phyloP scores from a whole-genome alignment of 202 grass and related monocot species.

The Elaeis oleifera region DNA sequence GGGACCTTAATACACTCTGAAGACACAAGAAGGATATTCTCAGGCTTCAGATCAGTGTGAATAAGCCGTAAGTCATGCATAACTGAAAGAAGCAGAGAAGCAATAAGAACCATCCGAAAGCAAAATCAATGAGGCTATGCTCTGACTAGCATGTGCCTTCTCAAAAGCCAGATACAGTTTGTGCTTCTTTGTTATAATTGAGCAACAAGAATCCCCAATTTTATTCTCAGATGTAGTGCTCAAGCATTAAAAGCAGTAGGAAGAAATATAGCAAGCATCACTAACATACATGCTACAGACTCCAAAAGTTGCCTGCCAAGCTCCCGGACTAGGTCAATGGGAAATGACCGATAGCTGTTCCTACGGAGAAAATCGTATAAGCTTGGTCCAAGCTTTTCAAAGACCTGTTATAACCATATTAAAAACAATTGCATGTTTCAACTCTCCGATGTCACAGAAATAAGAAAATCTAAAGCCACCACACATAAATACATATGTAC shows the following conservation, averaged over 20 bases:
- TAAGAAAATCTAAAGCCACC: constrained; percentile 12
- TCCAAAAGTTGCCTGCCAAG: constrained; percentile 99
- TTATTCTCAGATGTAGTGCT: no score
- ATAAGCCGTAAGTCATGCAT: constrained; percentile 99
- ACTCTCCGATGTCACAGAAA: constrained; percentile 11
- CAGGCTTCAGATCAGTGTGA: constrained; percentile 97
- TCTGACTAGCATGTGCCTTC: no score
- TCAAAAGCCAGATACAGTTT: no score
- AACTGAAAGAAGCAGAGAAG: constrained; percentile 41
- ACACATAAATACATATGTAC: constrained; percentile 56
- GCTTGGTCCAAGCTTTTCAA: constrained; percentile 93
- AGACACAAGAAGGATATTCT: constrained; percentile 98
- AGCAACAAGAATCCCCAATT: no score
- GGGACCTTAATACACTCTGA: constrained; percentile 68
- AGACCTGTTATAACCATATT: constrained; percentile 54
- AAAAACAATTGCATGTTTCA: constrained; percentile 12
- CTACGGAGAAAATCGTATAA: constrained; percentile 85
- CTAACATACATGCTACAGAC: constrained; percentile 81
- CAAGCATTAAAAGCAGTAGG: no score
- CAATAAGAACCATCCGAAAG: background rate
- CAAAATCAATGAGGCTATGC: no score
- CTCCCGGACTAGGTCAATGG: constrained; percentile 83
- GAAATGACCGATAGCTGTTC: constrained; percentile 85
- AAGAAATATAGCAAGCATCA: no score
- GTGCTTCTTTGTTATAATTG: no score